Conservation (phyloP, 306 rosid species). For the Vigna mungo region DNA sequence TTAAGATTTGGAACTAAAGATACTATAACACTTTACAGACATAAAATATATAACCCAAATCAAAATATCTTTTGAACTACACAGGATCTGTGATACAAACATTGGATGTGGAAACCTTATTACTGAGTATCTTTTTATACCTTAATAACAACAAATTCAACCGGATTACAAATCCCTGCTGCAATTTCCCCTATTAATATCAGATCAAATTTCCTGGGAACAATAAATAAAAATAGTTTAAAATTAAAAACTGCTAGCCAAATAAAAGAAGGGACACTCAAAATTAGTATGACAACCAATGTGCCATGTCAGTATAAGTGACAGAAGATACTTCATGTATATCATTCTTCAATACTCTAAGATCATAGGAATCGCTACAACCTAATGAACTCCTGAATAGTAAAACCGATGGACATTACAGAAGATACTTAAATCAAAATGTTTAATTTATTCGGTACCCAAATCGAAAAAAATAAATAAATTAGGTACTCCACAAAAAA, state of each 20-base stretch:
- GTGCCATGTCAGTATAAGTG: no score
- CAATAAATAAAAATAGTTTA: conserved; percentile 28
- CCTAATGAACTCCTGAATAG: no score
- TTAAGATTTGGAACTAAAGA: not conserved
- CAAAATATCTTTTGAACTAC: not conserved
- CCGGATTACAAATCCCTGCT: conserved; percentile 3
- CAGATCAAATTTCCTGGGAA: conserved; percentile 35
- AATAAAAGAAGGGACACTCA: not conserved
- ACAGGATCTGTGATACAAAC: not conserved
- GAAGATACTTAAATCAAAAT: no score
- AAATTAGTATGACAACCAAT: not conserved
- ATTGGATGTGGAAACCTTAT: conserved; percentile 24
- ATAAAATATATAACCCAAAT: not conserved
- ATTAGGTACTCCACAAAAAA: no score
- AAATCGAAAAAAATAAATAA: no score
- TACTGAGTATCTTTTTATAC: conserved; percentile 6
- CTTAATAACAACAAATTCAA: conserved; percentile 9
- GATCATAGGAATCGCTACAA: no score
- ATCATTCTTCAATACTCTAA: no score
- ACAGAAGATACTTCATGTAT: no score
- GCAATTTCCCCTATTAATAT: conserved; percentile 25
- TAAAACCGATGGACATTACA: no score
- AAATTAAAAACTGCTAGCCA: conserved; percentile 8
- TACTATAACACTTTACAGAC: not conserved
- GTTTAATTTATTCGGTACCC: no score